Evolutionary conservation across 306 rosid genomes (phyloP), one percentile per base, ranked within the genome.

Genomic region (Lathyrus tuberosus): DNA sequence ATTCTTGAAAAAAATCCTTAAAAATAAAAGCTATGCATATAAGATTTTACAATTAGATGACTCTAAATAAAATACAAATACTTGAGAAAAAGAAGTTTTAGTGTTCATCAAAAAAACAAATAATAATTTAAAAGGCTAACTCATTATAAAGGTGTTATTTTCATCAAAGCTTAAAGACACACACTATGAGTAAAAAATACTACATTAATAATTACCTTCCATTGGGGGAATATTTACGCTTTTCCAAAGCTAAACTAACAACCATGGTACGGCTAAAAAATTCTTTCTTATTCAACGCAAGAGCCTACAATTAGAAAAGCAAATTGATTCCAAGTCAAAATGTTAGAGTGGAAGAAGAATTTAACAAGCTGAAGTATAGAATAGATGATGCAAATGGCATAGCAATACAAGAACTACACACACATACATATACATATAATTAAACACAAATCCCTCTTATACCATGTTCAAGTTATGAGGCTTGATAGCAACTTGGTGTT

Each of bases 181-280:
- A 35, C 33, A 6, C 18, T 2, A n/a, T 4, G 5, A 18, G 40
- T 20, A 47, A 48, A 49, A 33, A 44, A 47, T 7, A 14, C 20
- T 13, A 59, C 1, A 31, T 5, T 24, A 0, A 41, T 3, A 18
- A 31, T 26, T 78, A 90, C 97, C 89, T 42, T 71, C 76, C 79
- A 0, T 65, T 24, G 0, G 94, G 89, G 8, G 96, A 83, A 65
- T 84, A 83, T 43, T 88, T 67, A 20, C 89, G 89, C 80, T 80
- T 86, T 75, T 83, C 88, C 18, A 74, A 79, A 57, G 98, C 98
- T 22, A 86, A 5, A 74, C 82, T 92, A 63, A 92, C 89, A 40
- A 20, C 76, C 4, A 92, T 53, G 4, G 59, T 54, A 22, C 96
- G 97, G 9, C 76, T 63, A n/a, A 81, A 61, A 48, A 87, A 49